phyloP scores from a whole-genome alignment of 805 yeast genomes.

The Metschnikowia cubensis region DNA sequence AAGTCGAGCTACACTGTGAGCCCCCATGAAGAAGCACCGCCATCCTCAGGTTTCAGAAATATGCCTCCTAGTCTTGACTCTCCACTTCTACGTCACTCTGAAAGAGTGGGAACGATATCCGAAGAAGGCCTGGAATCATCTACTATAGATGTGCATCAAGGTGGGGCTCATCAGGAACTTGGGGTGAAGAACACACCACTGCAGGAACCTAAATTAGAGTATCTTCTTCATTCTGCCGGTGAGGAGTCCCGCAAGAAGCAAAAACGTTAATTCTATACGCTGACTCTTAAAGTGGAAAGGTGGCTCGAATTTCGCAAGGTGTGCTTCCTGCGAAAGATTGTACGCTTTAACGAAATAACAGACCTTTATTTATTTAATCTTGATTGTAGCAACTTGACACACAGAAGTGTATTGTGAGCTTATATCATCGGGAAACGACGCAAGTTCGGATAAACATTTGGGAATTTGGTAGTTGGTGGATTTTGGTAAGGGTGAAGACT shows the following conservation, averaged over 20 bases:
- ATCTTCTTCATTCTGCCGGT: not conserved
- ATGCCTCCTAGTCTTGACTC: not conserved
- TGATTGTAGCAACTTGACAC: not conserved
- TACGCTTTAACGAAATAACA: not conserved
- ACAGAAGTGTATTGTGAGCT: constrained; percentile 30
- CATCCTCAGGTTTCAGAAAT: not conserved
- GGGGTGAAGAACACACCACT: not conserved
- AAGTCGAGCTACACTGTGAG: not conserved
- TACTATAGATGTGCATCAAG: not conserved
- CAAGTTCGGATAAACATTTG: constrained; percentile 12
- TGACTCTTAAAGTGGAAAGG: not conserved
- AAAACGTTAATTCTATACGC: not conserved
- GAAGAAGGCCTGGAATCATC: constrained; percentile 3
- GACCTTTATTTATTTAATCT: not conserved
- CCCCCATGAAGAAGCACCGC: constrained; percentile 3
- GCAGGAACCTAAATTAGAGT: constrained; percentile 4
- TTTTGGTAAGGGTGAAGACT: constrained; percentile 26
- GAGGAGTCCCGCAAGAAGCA: constrained; percentile 2
- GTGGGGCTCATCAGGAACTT: not conserved
- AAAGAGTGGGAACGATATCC: not conserved
- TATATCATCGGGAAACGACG: constrained; percentile 11
- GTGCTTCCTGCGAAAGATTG: not conserved
- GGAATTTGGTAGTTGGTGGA: constrained; percentile 29
- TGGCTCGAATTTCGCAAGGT: not conserved
- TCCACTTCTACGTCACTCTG: not conserved